Evolutionary conservation across 257 asterid species (phyloP), one percentile per base, ranked within the genome.

Genomic region (Verbascum thapsus): DNA sequence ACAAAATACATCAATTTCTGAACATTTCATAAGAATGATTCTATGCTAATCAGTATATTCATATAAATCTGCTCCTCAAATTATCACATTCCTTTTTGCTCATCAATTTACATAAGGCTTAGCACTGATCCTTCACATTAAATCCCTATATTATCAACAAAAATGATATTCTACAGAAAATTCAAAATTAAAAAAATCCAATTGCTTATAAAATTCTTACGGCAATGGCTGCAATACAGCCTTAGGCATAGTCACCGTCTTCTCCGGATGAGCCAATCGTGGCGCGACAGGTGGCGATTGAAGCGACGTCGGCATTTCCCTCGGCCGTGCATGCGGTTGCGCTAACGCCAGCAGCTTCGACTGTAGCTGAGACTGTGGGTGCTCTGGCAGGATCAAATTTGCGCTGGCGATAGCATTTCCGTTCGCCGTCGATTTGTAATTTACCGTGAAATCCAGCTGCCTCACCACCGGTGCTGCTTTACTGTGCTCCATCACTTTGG

Each of bases 311-410:
- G 71, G 76, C 69, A 74, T 56, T 64, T 68, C 65, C 59, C 64
- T 61, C 8, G 76, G 74, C 56, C 77, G 67, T 64, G 73, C 64
- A 59, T 63, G 65, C 39, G 79, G 42, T 52, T 76, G 74, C 50
- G 75, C 80, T 34, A 71, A 47, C 15, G 80, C 77, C 26, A 75
- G 66, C 78, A 81, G 69, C 74, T 69, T 79, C 15, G 85, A 63
- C 71, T 85, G 79, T 12, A 76, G 64, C 48, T 66, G 80, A 49
- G 83, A 75, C 78, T 77, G 81, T 23, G 83, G 76, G 62, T 78
- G 84, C 66, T 72, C 87, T 2, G 85, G 83, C 75, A 75, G 43
- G 10, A 69, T 40, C 77, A 65, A 48, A 72, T 35, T 76, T 72
- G 65, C 77, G 47, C 42, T 43, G 18, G 51, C 64, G 41, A 41